Base-by-base conservation (phyloP, 1,284 basidiomycete genomes). In the Taiwanofungus camphoratus region DNA sequence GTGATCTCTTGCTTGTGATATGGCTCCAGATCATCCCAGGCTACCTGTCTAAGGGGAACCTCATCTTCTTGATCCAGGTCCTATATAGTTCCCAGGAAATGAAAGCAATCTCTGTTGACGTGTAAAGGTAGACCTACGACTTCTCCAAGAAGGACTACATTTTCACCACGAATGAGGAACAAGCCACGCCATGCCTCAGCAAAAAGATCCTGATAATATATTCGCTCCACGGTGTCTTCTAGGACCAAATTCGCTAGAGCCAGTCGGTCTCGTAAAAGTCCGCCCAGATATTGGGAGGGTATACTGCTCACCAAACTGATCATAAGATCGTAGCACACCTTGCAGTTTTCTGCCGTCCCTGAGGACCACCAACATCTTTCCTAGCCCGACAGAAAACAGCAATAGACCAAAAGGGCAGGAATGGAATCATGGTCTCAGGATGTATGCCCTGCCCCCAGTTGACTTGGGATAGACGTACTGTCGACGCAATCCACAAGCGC, bases 281-380 rank as follows among this genome's bases (percentile, higher is more conserved):
- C 18, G n/a, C 4, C n/a, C 31, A 26, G 18, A 42, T 9, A 3
- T 27, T 12, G 26, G 21, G 27, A 20, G 7, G 29, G 19, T 20
- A 15, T 39, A 36, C 31, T 15, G 65, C 87, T 56, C 65, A 98
- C 95, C 95, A 60, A 98, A 99, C 63, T 99, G 96, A 71, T 99
- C 96, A 65, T 99, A 99, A 18, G 92, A 96, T 43, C 96, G 75
- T 54, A 99, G 70, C 24, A 99, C 93, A 24, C 96, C 96, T 55
- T 97, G 87, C 33, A 98, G 76, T 66, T 98, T 99, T 57, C 93
- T 76, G 40, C 96, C 96, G 64, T 99, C 96, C 63, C 96, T 78
- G 47, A 99, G 74, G 54, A 98, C 82, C 41, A 98, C 94, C 43
- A 99, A 77, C 79, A 99, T 95, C 81, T 98, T 99, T 74, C 97